A percentile compares a stretch with the other conserved stretches of the same genome.
Evolutionary conservation across 1,139 yeast genomes (phyloP).

Genomic region (Saccharomyces hybrid): DNA sequence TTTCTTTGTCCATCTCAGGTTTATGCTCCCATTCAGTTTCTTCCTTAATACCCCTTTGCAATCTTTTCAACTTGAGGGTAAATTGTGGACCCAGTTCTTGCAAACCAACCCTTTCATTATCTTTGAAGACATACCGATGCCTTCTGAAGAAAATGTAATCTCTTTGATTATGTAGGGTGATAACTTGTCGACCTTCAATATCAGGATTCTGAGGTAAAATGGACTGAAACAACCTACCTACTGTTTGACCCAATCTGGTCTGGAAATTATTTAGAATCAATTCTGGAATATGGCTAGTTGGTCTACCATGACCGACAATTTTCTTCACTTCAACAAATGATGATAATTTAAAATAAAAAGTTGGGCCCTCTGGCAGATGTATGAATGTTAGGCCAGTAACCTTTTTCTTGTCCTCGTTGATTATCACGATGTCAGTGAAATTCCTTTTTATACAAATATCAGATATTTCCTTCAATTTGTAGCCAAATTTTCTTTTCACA

Average conservation of each 20-base stretch:
- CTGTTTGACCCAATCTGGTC: constrained; percentile 86
- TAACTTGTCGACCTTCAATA: constrained; percentile 89
- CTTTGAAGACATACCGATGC: constrained; percentile 82
- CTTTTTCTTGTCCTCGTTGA: constrained; percentile 87
- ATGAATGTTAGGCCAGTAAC: constrained; percentile 89
- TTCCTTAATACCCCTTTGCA: constrained; percentile 85
- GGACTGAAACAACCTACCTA: constrained; percentile 85
- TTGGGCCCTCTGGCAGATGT: constrained; percentile 91
- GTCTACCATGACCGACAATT: constrained; percentile 81
- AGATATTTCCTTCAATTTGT: constrained; percentile 78
- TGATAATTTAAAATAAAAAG: constrained; percentile 82
- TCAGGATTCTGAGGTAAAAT: constrained; percentile 90
- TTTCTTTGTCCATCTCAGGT: constrained; percentile 93
- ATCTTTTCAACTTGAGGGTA: constrained; percentile 76
- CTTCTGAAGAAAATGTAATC: constrained; percentile 92
- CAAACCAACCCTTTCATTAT: constrained; percentile 86
- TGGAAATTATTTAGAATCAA: constrained; percentile 84
- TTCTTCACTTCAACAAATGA: constrained; percentile 69
- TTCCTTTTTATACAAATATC: constrained; percentile 72
- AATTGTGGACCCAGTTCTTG: constrained; percentile 97
- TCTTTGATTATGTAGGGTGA: constrained; percentile 91
- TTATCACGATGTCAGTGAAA: constrained; percentile 77
- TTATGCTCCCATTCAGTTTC: constrained; percentile 96
- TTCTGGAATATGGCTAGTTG: constrained; percentile 89
- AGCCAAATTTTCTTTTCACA: constrained; percentile 79